Evolutionary conservation across 148 eudicot genomes (phyloP).

Genomic region (Fagopyrum tataricum): DNA sequence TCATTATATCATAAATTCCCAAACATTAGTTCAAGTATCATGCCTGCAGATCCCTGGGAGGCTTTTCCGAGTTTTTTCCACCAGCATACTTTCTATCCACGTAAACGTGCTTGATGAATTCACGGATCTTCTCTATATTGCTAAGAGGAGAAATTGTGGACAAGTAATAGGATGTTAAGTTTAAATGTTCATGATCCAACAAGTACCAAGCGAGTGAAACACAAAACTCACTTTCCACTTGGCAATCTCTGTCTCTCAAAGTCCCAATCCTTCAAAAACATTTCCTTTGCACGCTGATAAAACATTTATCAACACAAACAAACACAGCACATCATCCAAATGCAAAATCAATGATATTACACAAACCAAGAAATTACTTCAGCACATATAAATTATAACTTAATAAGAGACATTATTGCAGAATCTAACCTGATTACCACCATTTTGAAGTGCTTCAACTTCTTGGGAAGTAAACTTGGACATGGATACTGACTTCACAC

Average conservation of each 20-base stretch:
- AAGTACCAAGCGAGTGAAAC: neutral
- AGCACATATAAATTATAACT: neutral
- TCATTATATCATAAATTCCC: neutral
- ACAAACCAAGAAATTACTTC: slow-evolving; percentile 15
- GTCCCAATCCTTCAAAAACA: slow-evolving; percentile 73
- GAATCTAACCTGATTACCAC: slow-evolving; percentile 88
- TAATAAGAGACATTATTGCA: slow-evolving; percentile 10
- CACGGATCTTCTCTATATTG: slow-evolving; percentile 75
- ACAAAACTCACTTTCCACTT: neutral
- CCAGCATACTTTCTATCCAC: slow-evolving; percentile 59
- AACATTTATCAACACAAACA: slow-evolving; percentile 19
- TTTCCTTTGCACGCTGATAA: slow-evolving; percentile 80
- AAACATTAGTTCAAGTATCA: slow-evolving; percentile 12
- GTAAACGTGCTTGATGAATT: slow-evolving; percentile 77
- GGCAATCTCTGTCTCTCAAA: slow-evolving; percentile 31
- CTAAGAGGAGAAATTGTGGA: slow-evolving; percentile 29
- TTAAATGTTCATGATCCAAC: neutral
- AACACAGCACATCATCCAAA: slow-evolving; percentile 7
- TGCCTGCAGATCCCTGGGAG: slow-evolving; percentile 65
- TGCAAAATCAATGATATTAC: neutral
- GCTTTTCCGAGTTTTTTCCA: slow-evolving; percentile 59
- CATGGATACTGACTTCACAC: slow-evolving; percentile 97
- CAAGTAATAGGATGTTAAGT: neutral
- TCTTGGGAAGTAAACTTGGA: slow-evolving; percentile 87
- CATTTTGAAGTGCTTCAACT: slow-evolving; percentile 93